phyloP scores from a whole-genome alignment of 345 rosid genomes.

The Lenwebbia sp. region DNA sequence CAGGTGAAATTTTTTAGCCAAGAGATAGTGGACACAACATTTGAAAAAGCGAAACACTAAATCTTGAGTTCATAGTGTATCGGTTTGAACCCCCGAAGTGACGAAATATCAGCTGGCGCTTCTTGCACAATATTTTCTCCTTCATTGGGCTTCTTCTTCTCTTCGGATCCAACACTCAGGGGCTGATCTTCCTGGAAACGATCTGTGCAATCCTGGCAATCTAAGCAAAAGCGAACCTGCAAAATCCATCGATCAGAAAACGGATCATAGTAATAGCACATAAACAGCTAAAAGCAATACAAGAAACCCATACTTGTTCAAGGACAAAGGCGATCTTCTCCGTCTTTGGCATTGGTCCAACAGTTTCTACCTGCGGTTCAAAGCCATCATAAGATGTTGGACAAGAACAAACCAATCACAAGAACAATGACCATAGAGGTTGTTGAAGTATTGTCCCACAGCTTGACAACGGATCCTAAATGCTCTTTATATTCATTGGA shows the following conservation, averaged over 20 bases:
- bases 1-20: no score
- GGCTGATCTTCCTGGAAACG: conserved; percentile 79
- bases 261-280: not conserved
- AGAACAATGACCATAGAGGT: not conserved
- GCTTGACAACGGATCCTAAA: no score
- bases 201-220: conserved; percentile 86
- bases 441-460: no score
- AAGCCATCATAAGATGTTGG: not conserved
- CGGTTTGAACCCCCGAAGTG: conserved; percentile 59
- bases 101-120: conserved; percentile 82
- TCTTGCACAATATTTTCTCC: conserved; percentile 71
- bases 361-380: conserved; percentile 61
- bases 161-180: conserved; percentile 69
- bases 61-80: conserved; percentile 84
- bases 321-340: conserved; percentile 88
- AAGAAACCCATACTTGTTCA: conserved; percentile 44
- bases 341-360: conserved; percentile 90
- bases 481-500: no score
- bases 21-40: not conserved
- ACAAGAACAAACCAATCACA: not conserved
- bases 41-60: not conserved
- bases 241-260: conserved; percentile 4
- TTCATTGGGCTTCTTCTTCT: conserved; percentile 86
- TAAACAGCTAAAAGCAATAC: not conserved
- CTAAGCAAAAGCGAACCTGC: conserved; percentile 78